Base-by-base conservation (phyloP, 163 green algal species). In the Prototheca wickerhamii region DNA sequence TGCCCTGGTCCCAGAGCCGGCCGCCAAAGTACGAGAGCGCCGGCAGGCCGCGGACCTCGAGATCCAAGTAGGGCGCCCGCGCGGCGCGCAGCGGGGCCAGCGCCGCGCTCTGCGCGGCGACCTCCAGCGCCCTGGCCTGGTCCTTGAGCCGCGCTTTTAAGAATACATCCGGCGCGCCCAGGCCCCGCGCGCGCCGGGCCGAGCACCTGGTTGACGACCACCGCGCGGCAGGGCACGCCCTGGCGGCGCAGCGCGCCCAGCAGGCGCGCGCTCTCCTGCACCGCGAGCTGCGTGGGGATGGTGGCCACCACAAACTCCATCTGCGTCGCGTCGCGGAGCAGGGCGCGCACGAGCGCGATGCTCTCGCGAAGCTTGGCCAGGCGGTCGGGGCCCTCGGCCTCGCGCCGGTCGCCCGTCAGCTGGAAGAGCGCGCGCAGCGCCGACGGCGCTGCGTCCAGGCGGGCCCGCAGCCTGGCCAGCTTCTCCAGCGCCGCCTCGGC, bases 161-260 rank as follows among this genome's bases (percentile, higher is more conserved):
- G 73, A 86, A 91, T 26, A 62, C 59, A 55, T 70, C 43, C 42
- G 26, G 29, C 4, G 23, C 49, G 12, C 4, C 5, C 3, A 49
- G 29, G 29, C 10, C 10, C 40, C 40, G 15, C 40, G 15, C 10
- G 10, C 40, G 10, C 10, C 40, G 40, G 29, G 8, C 18, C 33
- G 17, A 86, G 67, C 4, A 86, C 76, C 83, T 98, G 93, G 75
- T 98, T 99, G 40, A 99, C 87, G 28, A 99, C 75, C 30, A 98
- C 86, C 28, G 84, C 80, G 58, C 88, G 90, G 80, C 91, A 94
- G 15, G 91, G 91, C 26, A 98, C 91, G 53, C 74, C 30, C 68
- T 98, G 88, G 35, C 84, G 63, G 21, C 76, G 65, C 63, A 99
- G 80, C 23, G 84, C 75, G 1, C 51, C 25, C 18, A 87, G 58